These are phyloP conservation scores for Evernia prunastri DNA, from an alignment of 495 filamentous ascomycete genomes.

Conservation along the genomic window DNA sequence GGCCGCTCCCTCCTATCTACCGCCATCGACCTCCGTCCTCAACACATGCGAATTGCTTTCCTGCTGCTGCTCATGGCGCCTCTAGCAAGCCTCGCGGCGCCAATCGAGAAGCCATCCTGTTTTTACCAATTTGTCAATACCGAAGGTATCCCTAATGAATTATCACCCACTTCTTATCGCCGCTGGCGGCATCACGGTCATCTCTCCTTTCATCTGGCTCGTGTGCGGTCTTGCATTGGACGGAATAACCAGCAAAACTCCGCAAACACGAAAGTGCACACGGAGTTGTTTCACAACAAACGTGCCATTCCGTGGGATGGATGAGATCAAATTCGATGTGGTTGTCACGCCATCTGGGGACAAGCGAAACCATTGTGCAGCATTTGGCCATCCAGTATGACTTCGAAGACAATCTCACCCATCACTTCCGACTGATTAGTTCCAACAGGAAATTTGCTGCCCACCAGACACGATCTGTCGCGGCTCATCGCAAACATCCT, in stretches of 20 bases:
- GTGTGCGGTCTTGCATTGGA: constrained; percentile 11
- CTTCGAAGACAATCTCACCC: background rate
- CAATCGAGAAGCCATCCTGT: constrained; percentile 7
- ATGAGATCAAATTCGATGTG: background rate
- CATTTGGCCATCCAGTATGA: constrained; percentile 12
- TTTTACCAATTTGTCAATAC: constrained; percentile 4
- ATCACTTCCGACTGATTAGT: background rate
- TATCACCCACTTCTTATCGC: constrained; percentile 9
- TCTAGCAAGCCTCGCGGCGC: constrained; percentile 17
- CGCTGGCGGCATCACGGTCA: constrained; percentile 18
- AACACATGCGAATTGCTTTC: constrained; percentile 10
- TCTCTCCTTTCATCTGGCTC: constrained; percentile 18
- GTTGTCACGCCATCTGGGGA: constrained; percentile 3
- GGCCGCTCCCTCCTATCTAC: background rate
- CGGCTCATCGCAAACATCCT: constrained; percentile 9
- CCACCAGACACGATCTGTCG: constrained; percentile 11
- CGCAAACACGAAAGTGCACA: constrained; percentile 1
- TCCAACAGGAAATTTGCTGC: constrained; percentile 17
- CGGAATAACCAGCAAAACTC: background rate
- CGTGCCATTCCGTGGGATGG: constrained; percentile 5
- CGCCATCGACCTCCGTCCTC: background rate
- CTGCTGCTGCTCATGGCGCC: constrained; percentile 16
- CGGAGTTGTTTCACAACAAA: background rate
- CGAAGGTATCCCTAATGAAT: background rate
- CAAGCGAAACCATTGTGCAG: constrained; percentile 10